These are phyloP conservation scores for Penicillium macrosclerotiorum DNA, from an alignment of 495 filamentous ascomycete genomes.

Conservation along the genomic window DNA sequence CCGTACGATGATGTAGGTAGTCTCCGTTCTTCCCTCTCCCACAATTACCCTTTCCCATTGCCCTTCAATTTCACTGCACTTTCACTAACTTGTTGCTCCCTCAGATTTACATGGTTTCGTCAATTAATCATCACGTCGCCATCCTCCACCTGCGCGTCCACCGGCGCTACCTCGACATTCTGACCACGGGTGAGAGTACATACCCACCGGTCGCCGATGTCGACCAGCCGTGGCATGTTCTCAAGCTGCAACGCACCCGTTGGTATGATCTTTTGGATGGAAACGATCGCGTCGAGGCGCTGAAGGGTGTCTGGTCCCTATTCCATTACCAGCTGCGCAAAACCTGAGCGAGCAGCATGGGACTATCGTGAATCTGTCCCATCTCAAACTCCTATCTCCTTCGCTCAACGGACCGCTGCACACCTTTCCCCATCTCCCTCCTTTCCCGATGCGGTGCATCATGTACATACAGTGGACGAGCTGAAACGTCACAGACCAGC, in stretches of 20 bases:
- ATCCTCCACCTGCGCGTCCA: constrained; percentile 75
- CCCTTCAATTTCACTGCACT: neutral
- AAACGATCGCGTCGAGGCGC: constrained; percentile 66
- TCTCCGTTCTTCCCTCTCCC: too few species aligned
- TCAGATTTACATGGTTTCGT: constrained; percentile 78
- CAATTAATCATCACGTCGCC: constrained; percentile 78
- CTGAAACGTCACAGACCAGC: too few species aligned
- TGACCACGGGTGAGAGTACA: constrained; percentile 38
- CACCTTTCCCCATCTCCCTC: neutral
- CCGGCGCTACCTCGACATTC: constrained; percentile 55
- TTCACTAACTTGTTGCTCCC: constrained; percentile 8
- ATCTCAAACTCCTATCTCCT: too few species aligned
- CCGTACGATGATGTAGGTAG: constrained; percentile 55
- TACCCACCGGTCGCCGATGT: constrained; percentile 39
- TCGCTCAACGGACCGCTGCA: neutral
- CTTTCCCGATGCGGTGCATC: constrained; percentile 8
- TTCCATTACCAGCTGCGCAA: constrained; percentile 68
- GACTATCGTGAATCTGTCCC: too few species aligned
- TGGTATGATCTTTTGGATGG: constrained; percentile 77
- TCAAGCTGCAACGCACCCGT: constrained; percentile 63
- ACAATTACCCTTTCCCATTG: neutral
- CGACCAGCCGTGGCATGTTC: constrained; percentile 61
- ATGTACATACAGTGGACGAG: constrained; percentile 9
- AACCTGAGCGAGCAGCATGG: constrained; percentile 5
- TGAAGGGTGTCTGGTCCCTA: constrained; percentile 72